These are phyloP conservation scores for Mallotus nudiflorus DNA, from an alignment of 345 rosid genomes.

Conservation along the genomic window DNA sequence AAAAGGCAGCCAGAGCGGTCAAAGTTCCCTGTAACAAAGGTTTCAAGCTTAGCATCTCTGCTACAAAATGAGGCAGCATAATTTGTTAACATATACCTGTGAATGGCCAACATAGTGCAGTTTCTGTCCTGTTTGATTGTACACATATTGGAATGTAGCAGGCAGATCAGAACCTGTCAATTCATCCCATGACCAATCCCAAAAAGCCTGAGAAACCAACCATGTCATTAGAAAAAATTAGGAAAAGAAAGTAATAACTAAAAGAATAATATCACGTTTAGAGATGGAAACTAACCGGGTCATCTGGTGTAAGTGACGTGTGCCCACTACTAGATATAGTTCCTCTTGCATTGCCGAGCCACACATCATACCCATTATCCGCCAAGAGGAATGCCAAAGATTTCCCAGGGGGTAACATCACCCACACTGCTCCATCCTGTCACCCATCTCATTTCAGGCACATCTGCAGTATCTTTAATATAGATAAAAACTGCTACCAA, in stretches of 20 bases:
- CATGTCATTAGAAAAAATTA: background rate
- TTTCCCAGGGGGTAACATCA: conserved; percentile 17
- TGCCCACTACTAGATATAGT: conserved; percentile 22
- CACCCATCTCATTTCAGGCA: conserved; percentile 1
- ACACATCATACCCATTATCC: conserved; percentile 32
- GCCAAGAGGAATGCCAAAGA: conserved; percentile 27
- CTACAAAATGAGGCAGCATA: background rate
- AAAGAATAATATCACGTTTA: background rate
- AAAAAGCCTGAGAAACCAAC: conserved; percentile 29
- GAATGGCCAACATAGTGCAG: conserved; percentile 44
- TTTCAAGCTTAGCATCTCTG: background rate
- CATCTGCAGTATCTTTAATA: background rate
- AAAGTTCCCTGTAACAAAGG: conserved; percentile 33
- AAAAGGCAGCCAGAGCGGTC: conserved; percentile 39
- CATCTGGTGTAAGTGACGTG: conserved; percentile 19
- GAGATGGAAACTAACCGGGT: conserved; percentile 1
- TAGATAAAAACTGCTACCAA: background rate
- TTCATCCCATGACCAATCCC: conserved; percentile 53
- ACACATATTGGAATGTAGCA: conserved; percentile 26
- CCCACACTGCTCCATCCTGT: conserved; percentile 29
- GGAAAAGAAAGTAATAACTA: background rate
- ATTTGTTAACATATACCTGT: conserved; percentile 23
- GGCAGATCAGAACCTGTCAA: conserved; percentile 34
- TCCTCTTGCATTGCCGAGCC: conserved; percentile 29
- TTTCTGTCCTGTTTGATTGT: conserved; percentile 35